Evolutionary conservation across 2,329 filamentous ascomycete genomes (phyloP).

Genomic region (Scopulariopsis brevicaulis): DNA sequence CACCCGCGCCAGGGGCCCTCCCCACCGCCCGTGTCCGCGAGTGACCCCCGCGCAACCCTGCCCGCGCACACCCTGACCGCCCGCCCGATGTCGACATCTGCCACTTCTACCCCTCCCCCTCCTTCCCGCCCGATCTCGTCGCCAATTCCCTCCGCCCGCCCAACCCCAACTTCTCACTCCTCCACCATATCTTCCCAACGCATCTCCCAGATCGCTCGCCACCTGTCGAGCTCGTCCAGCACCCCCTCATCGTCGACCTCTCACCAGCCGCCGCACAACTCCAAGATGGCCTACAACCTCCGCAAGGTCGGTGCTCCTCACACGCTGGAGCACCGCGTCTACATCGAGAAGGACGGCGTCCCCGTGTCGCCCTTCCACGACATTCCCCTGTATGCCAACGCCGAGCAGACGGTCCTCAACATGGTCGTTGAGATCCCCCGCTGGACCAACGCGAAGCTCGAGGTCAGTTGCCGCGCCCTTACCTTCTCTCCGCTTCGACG

Average conservation of each 20-base stretch:
- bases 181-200: constrained; percentile 4
- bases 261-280: background rate
- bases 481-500: background rate
- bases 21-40: background rate
- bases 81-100: constrained; percentile 3
- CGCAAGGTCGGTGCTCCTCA: constrained; percentile 84
- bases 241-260: background rate
- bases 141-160: background rate
- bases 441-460: constrained; percentile 99
- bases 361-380: constrained; percentile 96
- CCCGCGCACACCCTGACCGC: constrained; percentile 1
- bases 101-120: constrained; percentile 4
- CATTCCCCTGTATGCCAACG: constrained; percentile 94
- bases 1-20: background rate
- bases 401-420: constrained; percentile 92
- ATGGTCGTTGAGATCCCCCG: constrained; percentile 99
- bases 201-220: constrained; percentile 4
- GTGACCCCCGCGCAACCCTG: background rate
- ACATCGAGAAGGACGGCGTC: constrained; percentile 93
- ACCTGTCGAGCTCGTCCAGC: constrained; percentile 2
- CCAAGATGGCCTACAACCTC: constrained; percentile 55
- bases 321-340: constrained; percentile 95
- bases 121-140: background rate
- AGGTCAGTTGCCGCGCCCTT: constrained; percentile 52
- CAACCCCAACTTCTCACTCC: background rate